phyloP scores from a whole-genome alignment of 2,329 filamentous ascomycete species.

The Fusarium pseudoanthophilum region DNA sequence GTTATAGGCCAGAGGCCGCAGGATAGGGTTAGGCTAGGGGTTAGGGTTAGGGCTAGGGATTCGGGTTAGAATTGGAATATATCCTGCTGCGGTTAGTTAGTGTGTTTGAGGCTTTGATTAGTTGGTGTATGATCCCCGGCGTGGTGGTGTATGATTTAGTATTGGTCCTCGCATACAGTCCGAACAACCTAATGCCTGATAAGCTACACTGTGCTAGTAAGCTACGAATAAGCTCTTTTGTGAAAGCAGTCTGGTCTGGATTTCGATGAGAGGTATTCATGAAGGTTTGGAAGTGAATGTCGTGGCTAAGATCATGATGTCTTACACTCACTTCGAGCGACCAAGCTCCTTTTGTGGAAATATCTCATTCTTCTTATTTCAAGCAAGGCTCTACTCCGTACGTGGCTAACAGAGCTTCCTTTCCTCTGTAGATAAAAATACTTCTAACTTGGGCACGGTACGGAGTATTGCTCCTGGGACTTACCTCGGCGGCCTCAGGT shows the following conservation, averaged over 20 bases:
- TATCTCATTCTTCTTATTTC: not conserved
- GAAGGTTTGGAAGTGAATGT: not conserved
- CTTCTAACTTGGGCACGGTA: not conserved
- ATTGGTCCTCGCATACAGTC: constrained; percentile 31
- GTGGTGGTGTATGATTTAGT: too few species aligned
- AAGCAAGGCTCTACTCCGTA: not conserved
- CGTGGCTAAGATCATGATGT: not conserved
- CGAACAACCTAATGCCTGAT: not conserved
- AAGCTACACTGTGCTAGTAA: not conserved
- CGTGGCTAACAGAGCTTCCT: not conserved
- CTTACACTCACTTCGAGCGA: not conserved
- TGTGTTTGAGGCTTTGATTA: too few species aligned
- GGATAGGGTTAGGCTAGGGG: too few species aligned
- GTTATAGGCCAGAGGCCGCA: too few species aligned
- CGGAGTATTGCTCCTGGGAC: not conserved
- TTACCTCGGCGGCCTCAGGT: constrained; percentile 28
- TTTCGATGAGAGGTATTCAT: not conserved
- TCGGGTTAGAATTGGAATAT: too few species aligned
- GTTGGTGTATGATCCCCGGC: too few species aligned
- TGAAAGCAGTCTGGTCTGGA: not conserved
- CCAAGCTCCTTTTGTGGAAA: not conserved
- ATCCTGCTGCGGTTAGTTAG: too few species aligned
- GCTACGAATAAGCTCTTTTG: not conserved
- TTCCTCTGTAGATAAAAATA: not conserved
- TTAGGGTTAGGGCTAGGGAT: too few species aligned